Percentiles rank a stretch among this genome's conserved stretches.
Evolutionary conservation across 768 basidiomycete genomes (phyloP).

Genomic region (Lentinula sp.): DNA sequence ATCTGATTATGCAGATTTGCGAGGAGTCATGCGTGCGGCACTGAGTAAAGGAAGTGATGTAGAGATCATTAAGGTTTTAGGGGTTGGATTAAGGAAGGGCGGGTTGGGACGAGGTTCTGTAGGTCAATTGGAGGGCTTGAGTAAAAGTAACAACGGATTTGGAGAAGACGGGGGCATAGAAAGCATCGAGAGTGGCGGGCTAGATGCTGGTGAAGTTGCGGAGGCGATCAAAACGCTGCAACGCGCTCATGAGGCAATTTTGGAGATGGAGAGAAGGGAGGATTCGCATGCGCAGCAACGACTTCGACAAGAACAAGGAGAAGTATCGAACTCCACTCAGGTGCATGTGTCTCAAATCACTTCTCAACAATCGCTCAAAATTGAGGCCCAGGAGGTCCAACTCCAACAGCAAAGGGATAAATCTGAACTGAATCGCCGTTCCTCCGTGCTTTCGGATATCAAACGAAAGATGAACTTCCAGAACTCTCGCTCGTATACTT

Average conservation of each 20-base stretch:
- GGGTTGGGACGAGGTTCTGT: background rate
- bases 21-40: slow-evolving; percentile 52
- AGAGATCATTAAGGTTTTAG: slow-evolving; percentile 56
- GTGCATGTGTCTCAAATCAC: background rate
- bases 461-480: background rate
- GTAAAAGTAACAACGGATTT: slow-evolving; percentile 11
- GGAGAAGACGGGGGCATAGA: slow-evolving; percentile 25
- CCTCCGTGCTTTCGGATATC: background rate
- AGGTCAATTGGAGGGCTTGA: background rate
- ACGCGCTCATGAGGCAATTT: slow-evolving; percentile 49
- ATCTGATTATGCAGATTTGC: slow-evolving; percentile 49
- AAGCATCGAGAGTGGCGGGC: background rate
- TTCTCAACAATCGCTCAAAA: background rate
- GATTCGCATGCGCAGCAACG: background rate
- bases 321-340: background rate
- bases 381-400: background rate
- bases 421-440: background rate
- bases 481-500: background rate
- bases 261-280: slow-evolving; percentile 19
- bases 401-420: background rate
- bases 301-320: background rate
- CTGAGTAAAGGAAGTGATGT: slow-evolving; percentile 54
- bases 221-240: slow-evolving; percentile 80
- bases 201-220: slow-evolving; percentile 54
- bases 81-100: slow-evolving; percentile 21